These are phyloP conservation scores for Diaporthe sp. DNA, from an alignment of 2,329 filamentous ascomycete genomes.

Conservation along the genomic window DNA sequence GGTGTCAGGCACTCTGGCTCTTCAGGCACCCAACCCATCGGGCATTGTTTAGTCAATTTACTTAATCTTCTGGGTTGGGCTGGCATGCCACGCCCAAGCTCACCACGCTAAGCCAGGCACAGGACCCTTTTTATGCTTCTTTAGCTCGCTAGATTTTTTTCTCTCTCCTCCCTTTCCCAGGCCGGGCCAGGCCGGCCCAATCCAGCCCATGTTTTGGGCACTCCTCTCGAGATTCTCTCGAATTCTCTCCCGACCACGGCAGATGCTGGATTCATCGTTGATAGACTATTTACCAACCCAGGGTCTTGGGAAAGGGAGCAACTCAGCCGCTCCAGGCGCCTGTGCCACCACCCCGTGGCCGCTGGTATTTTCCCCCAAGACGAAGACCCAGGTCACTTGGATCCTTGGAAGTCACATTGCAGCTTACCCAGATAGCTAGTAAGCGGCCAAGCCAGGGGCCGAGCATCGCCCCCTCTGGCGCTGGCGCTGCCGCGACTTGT, in stretches of 20 bases:
- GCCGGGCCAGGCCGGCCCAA: background rate
- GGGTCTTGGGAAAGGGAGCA: background rate
- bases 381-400: background rate
- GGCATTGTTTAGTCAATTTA: background rate
- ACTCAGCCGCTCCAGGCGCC: slow-evolving; percentile 3
- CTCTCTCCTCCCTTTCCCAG: background rate
- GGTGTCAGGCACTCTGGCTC: slow-evolving; percentile 1
- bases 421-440: slow-evolving; percentile 1
- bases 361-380: background rate
- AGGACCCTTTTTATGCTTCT: slow-evolving; percentile 18
- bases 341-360: background rate
- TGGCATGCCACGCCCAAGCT: background rate
- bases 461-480: background rate
- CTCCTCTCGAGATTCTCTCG: background rate
- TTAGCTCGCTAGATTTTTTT: background rate
- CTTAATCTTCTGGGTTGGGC: slow-evolving; percentile 6
- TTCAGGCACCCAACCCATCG: slow-evolving; percentile 8
- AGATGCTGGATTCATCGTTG: background rate
- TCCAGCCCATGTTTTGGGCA: background rate
- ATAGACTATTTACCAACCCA: background rate
- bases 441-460: slow-evolving; percentile 4
- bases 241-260: background rate
- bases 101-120: slow-evolving; percentile 14
- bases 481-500: background rate
- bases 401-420: background rate